These are phyloP conservation scores for Dendrothele bispora DNA, from an alignment of 768 basidiomycete species.

Conservation along the genomic window DNA sequence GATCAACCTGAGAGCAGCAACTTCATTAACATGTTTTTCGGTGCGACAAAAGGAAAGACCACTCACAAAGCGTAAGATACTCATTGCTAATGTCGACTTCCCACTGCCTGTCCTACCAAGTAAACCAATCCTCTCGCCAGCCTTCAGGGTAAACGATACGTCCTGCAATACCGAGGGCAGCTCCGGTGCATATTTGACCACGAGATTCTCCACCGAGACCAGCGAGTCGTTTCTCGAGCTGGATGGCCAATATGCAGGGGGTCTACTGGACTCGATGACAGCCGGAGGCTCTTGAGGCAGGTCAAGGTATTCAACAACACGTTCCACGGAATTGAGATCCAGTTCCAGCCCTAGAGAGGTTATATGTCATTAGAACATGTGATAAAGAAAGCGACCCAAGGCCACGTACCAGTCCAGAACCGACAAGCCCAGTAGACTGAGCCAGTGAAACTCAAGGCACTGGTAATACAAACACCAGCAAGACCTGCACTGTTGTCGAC, in stretches of 20 bases:
- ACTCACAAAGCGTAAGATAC: constrained; percentile 76
- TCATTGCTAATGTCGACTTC: constrained; percentile 85
- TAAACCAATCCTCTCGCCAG: constrained; percentile 75
- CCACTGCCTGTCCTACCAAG: constrained; percentile 83
- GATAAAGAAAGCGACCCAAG: background rate
- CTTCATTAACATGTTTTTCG: background rate
- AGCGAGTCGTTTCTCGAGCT: constrained; percentile 57
- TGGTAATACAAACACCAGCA: constrained; percentile 76
- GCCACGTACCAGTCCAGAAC: constrained; percentile 41
- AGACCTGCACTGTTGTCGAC: constrained; percentile 54
- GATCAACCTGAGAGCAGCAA: constrained; percentile 56
- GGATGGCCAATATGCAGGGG: constrained; percentile 94
- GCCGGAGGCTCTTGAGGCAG: constrained; percentile 86
- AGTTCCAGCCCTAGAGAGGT: constrained; percentile 62
- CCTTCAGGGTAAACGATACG: constrained; percentile 70
- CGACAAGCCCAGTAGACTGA: constrained; percentile 55
- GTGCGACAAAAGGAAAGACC: background rate
- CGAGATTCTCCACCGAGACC: constrained; percentile 71
- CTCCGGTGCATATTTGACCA: constrained; percentile 82
- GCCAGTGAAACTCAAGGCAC: constrained; percentile 53
- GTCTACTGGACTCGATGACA: constrained; percentile 68
- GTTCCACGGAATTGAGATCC: constrained; percentile 85
- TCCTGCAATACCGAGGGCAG: constrained; percentile 77
- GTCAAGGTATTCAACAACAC: constrained; percentile 87
- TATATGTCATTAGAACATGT: constrained; percentile 3